These are phyloP conservation scores for Diatrype stigma DNA, from an alignment of 2,329 filamentous ascomycete species.

Conservation along the genomic window DNA sequence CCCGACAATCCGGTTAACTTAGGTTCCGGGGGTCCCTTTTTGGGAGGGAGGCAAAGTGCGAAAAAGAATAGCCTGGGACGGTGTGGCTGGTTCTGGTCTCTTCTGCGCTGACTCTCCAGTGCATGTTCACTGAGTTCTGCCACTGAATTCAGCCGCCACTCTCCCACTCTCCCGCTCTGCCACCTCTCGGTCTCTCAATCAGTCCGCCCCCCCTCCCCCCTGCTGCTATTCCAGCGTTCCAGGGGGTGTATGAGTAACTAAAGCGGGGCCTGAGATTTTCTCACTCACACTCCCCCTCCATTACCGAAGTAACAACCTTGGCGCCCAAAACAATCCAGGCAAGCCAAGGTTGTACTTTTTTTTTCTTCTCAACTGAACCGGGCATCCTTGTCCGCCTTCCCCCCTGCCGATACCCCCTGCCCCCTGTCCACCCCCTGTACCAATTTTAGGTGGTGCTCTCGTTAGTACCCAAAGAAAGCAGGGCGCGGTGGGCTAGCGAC, in stretches of 20 bases:
- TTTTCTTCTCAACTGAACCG: not conserved
- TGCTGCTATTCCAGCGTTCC: not conserved
- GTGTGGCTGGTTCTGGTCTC: conserved; percentile 19
- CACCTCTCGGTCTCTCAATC: no score
- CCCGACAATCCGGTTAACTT: not conserved
- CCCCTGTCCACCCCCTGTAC: conserved; percentile 5
- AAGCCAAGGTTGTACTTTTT: not conserved
- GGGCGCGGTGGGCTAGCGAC: conserved; percentile 4
- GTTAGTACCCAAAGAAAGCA: not conserved
- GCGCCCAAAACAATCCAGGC: not conserved
- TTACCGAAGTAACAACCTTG: conserved; percentile 3
- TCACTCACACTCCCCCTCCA: conserved; percentile 6
- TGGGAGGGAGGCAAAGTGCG: conserved; percentile 20
- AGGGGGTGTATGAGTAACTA: conserved; percentile 9
- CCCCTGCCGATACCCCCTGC: no score
- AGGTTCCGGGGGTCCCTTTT: not conserved
- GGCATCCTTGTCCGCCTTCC: not conserved
- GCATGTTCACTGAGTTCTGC: no score
- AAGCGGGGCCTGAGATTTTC: conserved; percentile 1
- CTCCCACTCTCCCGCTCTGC: no score
- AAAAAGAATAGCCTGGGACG: conserved; percentile 20
- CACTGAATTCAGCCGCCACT: no score
- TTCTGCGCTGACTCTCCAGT: no score
- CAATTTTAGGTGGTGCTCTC: not conserved
- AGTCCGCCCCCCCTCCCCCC: no score